Base-by-base conservation (phyloP, 164 flowering plant genomes). In the Vitis rotundifolia region DNA sequence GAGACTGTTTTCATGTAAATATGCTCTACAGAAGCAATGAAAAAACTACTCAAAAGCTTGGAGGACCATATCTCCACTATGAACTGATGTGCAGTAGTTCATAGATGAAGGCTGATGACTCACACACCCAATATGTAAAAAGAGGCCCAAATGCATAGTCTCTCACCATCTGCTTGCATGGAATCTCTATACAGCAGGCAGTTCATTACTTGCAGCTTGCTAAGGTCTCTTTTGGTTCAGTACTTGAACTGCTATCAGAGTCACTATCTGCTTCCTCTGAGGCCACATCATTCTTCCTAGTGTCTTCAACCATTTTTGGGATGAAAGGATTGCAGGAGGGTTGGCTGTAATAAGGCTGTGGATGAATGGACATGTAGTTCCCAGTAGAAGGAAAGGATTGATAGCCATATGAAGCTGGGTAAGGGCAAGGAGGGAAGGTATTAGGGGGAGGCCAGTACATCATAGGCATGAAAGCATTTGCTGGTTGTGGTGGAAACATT, bases 371-470 rank as follows among this genome's bases (percentile, higher is more conserved):
- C 1, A 75, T 47, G 74, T 67, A 75, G 61, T 63, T 77, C 28
- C 63, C 49, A 10, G 72, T 22, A 8, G 56, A 73, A 58, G 80
- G 77, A 15, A 72, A 73, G 9, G 83, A 57, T 64, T 37, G 76
- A 54, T 73, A 83, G 22, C 79, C 79, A 72, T 76, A 79, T 31
- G 83, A 22, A 57, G 80, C 7, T 18, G 83, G 78, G 62, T 61
- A 75, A 15, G 75, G 78, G 37, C 72, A 63, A 22, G 80, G 66
- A 73, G 81, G 74, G 66, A 69, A 81, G 60, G 78, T 66, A 66
- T 66, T 78, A 47, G 80, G 76, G 31, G 77, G 78, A 70, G 81
- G 84, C 87, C 87, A 86, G 59, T 75, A 78, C 50, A 78, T n/a
- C 77, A 80, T 61, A 53, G 87, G 83, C 67, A 80, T 56, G 68